Evolutionary conservation across 306 rosid genomes (phyloP).

Genomic region (Quercus robur): DNA sequence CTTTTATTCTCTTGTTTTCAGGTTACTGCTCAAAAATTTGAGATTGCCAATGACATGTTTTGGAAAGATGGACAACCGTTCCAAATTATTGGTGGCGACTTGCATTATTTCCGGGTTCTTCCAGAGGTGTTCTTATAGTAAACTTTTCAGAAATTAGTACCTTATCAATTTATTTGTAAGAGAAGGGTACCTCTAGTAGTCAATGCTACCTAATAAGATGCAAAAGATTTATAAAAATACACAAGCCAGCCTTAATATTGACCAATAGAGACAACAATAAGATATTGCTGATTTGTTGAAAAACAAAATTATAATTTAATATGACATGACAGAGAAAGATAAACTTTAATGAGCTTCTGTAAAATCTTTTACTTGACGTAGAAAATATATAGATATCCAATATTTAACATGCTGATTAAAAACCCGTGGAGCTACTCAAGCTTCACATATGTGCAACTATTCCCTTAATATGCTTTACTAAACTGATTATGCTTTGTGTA

Average conservation of each 20-base stretch:
- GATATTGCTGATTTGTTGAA: not conserved
- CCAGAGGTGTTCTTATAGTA: conserved; percentile 61
- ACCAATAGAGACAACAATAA: not conserved
- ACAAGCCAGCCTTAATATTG: not conserved
- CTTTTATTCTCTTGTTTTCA: not conserved
- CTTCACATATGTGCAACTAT: not conserved
- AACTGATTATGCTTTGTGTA: not conserved
- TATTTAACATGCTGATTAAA: not conserved
- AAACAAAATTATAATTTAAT: not conserved
- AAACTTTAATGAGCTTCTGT: not conserved
- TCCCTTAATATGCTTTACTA: not conserved
- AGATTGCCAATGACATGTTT: conserved; percentile 2
- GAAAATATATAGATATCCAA: not conserved
- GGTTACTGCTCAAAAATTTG: not conserved
- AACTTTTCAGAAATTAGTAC: not conserved
- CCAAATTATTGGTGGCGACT: conserved; percentile 74
- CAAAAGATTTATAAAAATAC: not conserved
- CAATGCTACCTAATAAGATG: not conserved
- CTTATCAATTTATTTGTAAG: not conserved
- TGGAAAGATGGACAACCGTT: conserved; percentile 5
- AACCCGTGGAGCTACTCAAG: not conserved
- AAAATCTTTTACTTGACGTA: not conserved
- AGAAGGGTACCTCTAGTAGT: not conserved
- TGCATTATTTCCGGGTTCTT: conserved; percentile 90
- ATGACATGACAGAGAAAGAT: not conserved